phyloP scores from a whole-genome alignment of 1,284 basidiomycete species.

The Sporisorium sorghi region DNA sequence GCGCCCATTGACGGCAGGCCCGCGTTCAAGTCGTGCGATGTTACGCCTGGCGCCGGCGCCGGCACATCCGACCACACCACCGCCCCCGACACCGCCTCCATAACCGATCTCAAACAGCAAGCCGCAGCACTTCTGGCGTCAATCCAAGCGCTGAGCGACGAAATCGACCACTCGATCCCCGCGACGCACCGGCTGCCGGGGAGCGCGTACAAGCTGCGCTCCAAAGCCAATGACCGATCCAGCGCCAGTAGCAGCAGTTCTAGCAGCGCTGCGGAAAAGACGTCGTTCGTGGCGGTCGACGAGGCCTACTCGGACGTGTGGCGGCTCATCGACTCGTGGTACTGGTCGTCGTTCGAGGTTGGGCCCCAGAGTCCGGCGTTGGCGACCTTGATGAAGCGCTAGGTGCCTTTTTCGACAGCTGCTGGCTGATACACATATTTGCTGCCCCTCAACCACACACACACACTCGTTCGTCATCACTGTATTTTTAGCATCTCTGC shows the following conservation, averaged over 20 bases:
- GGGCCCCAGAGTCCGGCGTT: not conserved
- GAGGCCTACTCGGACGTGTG: constrained; percentile 29
- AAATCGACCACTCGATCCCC: constrained; percentile 27
- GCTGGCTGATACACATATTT: not conserved
- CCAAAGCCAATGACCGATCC: not conserved
- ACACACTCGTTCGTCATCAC: not conserved
- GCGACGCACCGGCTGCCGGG: constrained; percentile 22
- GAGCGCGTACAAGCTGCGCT: constrained; percentile 2
- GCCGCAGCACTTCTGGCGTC: constrained; percentile 24
- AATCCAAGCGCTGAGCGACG: constrained; percentile 21
- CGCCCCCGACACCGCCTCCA: not conserved
- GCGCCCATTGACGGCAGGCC: not conserved
- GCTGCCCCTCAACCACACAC: not conserved
- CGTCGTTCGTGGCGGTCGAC: constrained; percentile 29
- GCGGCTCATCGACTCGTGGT: constrained; percentile 39
- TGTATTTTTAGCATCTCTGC: constrained; percentile 1
- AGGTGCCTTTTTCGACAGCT: not conserved
- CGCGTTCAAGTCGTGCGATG: not conserved
- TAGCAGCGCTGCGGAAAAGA: not conserved
- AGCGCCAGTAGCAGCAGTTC: not conserved
- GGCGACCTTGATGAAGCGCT: not conserved
- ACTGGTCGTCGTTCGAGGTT: constrained; percentile 37
- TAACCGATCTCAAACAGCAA: constrained; percentile 25
- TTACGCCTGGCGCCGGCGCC: not conserved
- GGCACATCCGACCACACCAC: not conserved